These are phyloP conservation scores for Diaporthe citriasiana DNA, from an alignment of 2,329 filamentous ascomycete genomes.

Conservation along the genomic window DNA sequence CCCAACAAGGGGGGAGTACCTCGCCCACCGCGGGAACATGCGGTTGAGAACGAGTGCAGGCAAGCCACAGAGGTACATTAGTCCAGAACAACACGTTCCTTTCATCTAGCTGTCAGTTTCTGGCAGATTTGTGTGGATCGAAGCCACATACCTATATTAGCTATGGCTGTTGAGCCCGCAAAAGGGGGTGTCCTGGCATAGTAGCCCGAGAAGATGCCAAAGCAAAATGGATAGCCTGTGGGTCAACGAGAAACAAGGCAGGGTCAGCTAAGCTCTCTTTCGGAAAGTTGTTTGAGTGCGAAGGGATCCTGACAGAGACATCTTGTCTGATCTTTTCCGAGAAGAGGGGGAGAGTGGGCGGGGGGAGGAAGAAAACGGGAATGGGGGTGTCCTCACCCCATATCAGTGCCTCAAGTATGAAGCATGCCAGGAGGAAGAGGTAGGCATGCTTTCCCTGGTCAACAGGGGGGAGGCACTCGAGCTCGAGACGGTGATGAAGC, in stretches of 20 bases:
- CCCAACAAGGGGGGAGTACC: constrained; percentile 60
- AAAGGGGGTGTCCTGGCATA: constrained; percentile 74
- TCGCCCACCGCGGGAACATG: constrained; percentile 56
- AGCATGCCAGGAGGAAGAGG: constrained; percentile 64
- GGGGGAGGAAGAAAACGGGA: background rate
- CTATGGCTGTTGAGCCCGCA: constrained; percentile 65
- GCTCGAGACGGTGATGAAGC: constrained; percentile 39
- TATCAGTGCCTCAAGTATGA: constrained; percentile 66
- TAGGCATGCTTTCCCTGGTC: constrained; percentile 56
- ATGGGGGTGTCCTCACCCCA: constrained; percentile 60
- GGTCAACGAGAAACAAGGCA: background rate
- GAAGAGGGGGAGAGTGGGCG: background rate
- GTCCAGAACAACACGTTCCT: constrained; percentile 48
- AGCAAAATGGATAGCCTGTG: constrained; percentile 76
- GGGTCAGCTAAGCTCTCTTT: constrained; percentile 35
- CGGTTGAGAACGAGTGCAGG: constrained; percentile 63
- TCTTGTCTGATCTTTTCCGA: background rate
- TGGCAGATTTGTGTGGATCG: background rate
- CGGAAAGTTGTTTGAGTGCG: background rate
- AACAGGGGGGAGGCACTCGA: constrained; percentile 51
- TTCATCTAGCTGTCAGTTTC: background rate
- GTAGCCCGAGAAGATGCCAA: constrained; percentile 79
- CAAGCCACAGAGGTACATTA: constrained; percentile 69
- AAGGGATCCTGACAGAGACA: constrained; percentile 15
- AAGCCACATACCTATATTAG: constrained; percentile 61